Conservation (phyloP, 192 early-diverging fungal genomes). For the Coemansia furcata region DNA sequence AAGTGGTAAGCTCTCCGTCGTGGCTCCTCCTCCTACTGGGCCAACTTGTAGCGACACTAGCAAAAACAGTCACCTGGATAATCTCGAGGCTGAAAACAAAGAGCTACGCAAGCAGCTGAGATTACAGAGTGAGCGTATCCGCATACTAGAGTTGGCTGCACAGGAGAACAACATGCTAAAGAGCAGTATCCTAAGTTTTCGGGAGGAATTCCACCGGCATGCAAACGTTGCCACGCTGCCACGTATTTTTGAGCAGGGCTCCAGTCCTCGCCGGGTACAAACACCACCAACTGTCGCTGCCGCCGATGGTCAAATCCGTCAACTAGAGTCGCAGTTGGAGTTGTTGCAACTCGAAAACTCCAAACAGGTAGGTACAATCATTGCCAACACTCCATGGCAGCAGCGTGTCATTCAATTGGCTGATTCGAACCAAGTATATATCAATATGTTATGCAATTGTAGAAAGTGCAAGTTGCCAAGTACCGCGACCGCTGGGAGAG, state of each 20-base stretch:
- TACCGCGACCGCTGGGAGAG: conserved; percentile 53
- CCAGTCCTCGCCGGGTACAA: conserved; percentile 9
- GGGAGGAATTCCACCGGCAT: conserved; percentile 51
- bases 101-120: conserved; percentile 18
- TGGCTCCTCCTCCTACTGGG: neutral
- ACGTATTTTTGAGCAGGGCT: conserved; percentile 14
- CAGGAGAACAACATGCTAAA: conserved; percentile 54
- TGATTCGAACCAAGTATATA: neutral
- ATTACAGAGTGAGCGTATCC: conserved; percentile 34
- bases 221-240: conserved; percentile 40
- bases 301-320: conserved; percentile 7
- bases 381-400: neutral
- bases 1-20: neutral
- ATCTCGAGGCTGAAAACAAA: conserved; percentile 29
- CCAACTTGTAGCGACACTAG: neutral
- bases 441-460: neutral
- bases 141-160: conserved; percentile 44
- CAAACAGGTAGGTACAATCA: conserved; percentile 33
- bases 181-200: conserved; percentile 53
- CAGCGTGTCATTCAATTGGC: neutral
- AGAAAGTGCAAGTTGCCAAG: conserved; percentile 42
- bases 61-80: no score
- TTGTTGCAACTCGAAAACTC: conserved; percentile 26
- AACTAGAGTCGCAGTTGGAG: conserved; percentile 36
- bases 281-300: neutral